Evolutionary conservation across 2,329 filamentous ascomycete species (phyloP).

Genomic region (Diaporthe vaccinii): DNA sequence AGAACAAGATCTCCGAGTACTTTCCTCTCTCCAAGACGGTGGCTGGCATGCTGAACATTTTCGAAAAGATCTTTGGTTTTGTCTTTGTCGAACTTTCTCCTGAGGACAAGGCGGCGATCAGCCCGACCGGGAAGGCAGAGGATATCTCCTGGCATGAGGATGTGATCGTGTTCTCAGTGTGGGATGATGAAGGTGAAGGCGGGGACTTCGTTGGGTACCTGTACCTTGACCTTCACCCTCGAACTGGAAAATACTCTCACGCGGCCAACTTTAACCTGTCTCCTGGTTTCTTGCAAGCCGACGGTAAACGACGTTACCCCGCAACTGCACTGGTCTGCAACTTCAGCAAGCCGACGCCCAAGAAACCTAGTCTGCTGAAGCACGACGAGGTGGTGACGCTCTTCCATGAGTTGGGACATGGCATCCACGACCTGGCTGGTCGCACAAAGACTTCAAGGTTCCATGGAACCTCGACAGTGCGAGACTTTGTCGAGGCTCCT

Average conservation of each 20-base stretch:
- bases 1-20: constrained; percentile 85
- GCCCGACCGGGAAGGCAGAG: constrained; percentile 75
- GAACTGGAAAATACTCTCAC: constrained; percentile 86
- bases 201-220: constrained; percentile 83
- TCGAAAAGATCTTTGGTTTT: constrained; percentile 85
- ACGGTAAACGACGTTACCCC: constrained; percentile 80
- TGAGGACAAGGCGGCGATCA: constrained; percentile 74
- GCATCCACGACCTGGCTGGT: constrained; percentile 77
- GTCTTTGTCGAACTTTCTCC: constrained; percentile 80
- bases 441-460: constrained; percentile 74
- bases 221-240: constrained; percentile 84
- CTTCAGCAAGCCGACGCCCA: constrained; percentile 83
- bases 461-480: constrained; percentile 75
- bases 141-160: constrained; percentile 88
- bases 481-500: constrained; percentile 80
- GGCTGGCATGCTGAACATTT: constrained; percentile 84
- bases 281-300: constrained; percentile 75
- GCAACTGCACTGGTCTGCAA: constrained; percentile 87
- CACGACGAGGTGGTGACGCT: constrained; percentile 87
- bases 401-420: constrained; percentile 83
- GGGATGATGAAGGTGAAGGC: constrained; percentile 81
- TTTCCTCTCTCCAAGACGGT: constrained; percentile 84
- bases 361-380: constrained; percentile 84
- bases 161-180: constrained; percentile 86
- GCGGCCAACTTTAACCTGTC: constrained; percentile 88